A percentile compares a stretch with the other conserved stretches of the same genome.
Conservation (phyloP, 2,329 filamentous ascomycete genomes). For the Ploettnerulaceae sp. region DNA sequence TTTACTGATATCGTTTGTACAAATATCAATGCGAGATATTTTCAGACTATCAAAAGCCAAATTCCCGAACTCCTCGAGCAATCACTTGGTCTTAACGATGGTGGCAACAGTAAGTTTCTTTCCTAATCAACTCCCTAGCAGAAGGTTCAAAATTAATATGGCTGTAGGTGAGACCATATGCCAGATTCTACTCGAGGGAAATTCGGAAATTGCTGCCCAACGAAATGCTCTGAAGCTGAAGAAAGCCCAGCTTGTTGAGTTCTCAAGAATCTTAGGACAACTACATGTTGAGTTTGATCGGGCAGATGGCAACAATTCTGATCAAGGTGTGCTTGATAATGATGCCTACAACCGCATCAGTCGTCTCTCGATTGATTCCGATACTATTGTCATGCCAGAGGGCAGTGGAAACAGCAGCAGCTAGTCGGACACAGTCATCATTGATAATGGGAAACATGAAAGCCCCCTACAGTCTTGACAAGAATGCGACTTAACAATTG, state of each 20-base stretch:
- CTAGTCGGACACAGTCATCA: too few relatives aligned
- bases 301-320: too few relatives aligned
- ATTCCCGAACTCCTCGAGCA: slow-evolving; percentile 7
- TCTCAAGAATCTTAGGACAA: background rate
- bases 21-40: slow-evolving; percentile 5
- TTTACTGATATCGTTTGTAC: slow-evolving; percentile 50
- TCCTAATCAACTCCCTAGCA: background rate
- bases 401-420: too few relatives aligned
- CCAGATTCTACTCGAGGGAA: background rate
- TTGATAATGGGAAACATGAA: too few relatives aligned
- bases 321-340: too few relatives aligned
- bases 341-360: too few relatives aligned
- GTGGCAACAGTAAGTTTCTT: background rate
- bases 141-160: too few relatives aligned
- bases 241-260: background rate
- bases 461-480: too few relatives aligned
- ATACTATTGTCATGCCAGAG: too few relatives aligned
- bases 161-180: background rate
- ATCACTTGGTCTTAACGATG: slow-evolving; percentile 4
- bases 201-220: background rate
- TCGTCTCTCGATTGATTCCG: too few relatives aligned
- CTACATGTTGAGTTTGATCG: background rate
- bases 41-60: background rate
- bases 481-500: too few relatives aligned
- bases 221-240: background rate